phyloP scores from a whole-genome alignment of 768 basidiomycete species.

The Podaxis sp. region DNA sequence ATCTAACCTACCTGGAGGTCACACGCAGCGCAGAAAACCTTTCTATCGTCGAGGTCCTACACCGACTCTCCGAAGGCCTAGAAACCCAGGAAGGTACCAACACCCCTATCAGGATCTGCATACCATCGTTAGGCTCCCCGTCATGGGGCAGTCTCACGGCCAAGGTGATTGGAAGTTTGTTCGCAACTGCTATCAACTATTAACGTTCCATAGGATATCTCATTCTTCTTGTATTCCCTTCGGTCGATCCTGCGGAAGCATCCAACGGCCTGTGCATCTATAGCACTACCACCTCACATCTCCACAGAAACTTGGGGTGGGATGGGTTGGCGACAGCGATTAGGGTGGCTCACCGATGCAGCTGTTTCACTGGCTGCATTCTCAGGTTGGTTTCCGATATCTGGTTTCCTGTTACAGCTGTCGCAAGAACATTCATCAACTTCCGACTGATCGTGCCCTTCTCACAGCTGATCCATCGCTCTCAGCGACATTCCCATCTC shows the following conservation, averaged over 20 bases:
- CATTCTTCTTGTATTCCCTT: conserved; percentile 71
- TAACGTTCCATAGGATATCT: conserved; percentile 50
- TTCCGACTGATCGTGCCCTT: conserved; percentile 1
- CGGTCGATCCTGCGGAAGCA: conserved; percentile 57
- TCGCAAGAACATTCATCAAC: not conserved
- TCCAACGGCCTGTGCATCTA: conserved; percentile 62
- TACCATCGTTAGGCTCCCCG: conserved; percentile 61
- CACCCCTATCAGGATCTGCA: conserved; percentile 56
- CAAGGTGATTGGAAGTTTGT: conserved; percentile 42
- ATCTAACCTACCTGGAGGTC: conserved; percentile 10
- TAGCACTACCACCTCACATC: conserved; percentile 65
- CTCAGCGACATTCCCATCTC: conserved; percentile 69
- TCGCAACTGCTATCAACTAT: conserved; percentile 2
- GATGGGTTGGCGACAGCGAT: conserved; percentile 70
- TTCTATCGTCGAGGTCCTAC: conserved; percentile 21
- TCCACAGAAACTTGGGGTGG: conserved; percentile 61
- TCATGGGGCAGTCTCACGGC: conserved; percentile 66
- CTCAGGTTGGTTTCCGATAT: conserved; percentile 51
- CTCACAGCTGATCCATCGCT: conserved; percentile 74
- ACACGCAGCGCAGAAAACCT: conserved; percentile 9
- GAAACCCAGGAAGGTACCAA: conserved; percentile 25
- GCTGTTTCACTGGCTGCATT: conserved; percentile 76
- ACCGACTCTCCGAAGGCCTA: conserved; percentile 30
- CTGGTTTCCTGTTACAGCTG: not conserved
- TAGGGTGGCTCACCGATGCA: conserved; percentile 80